Percentiles rank a stretch among this genome's conserved stretches.
Conservation (phyloP, 1,284 basidiomycete genomes). For the Peniophora sp. region DNA sequence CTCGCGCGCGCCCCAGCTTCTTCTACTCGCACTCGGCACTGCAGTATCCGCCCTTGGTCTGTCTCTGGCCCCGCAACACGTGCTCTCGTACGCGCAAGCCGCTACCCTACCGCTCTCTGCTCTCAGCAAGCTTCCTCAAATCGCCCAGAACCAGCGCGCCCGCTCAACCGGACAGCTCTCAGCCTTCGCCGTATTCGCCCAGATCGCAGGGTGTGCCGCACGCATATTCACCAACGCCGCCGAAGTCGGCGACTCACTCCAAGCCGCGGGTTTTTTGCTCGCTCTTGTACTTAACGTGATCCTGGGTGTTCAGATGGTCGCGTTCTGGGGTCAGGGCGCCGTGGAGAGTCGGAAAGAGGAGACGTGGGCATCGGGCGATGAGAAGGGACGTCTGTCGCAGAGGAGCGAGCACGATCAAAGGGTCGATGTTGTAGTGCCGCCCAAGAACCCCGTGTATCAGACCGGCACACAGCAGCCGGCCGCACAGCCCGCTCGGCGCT, state of each 20-base stretch:
- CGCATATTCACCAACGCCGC: constrained; percentile 84
- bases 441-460: constrained; percentile 27
- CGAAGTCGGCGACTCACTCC: constrained; percentile 76
- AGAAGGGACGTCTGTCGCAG: constrained; percentile 22
- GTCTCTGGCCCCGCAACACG: constrained; percentile 37
- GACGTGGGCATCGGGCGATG: constrained; percentile 6
- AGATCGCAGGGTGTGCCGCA: constrained; percentile 79
- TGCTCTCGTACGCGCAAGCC: constrained; percentile 63
- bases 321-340: constrained; percentile 68
- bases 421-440: constrained; percentile 35
- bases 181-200: constrained; percentile 79
- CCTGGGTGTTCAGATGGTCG: constrained; percentile 73
- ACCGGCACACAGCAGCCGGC: constrained; percentile 27
- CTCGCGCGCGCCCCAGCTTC: constrained; percentile 14
- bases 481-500: constrained; percentile 43
- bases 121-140: constrained; percentile 83
- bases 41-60: constrained; percentile 39
- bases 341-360: not conserved
- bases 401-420: constrained; percentile 20
- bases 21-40: constrained; percentile 32
- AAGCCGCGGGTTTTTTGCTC: constrained; percentile 75
- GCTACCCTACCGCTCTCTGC: constrained; percentile 80
- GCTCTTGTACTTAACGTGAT: constrained; percentile 76
- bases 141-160: constrained; percentile 67
- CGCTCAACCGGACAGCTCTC: constrained; percentile 86